Conservation (phyloP, 495 filamentous ascomycete species). For the Hypoxylon rickii region DNA sequence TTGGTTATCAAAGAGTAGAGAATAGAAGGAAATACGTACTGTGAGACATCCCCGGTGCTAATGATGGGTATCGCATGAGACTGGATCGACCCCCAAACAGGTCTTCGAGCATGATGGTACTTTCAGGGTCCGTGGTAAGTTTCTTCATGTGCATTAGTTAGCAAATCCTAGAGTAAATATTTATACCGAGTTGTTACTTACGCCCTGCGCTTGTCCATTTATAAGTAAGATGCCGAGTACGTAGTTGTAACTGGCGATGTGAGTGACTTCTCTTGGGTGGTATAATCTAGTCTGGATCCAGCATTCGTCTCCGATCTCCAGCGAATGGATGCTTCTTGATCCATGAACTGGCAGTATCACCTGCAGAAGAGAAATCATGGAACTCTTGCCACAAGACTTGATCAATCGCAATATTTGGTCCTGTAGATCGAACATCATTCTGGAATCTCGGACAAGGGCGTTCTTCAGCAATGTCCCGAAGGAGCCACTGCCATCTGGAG, state of each 20-base stretch:
- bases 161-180: not conserved
- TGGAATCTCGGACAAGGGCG: conserved; percentile 31
- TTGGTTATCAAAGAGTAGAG: no score
- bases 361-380: conserved; percentile 4
- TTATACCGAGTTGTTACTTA: conserved; percentile 2
- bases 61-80: conserved; percentile 51
- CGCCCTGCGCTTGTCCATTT: conserved; percentile 44
- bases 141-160: conserved; percentile 18
- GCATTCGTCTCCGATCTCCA: conserved; percentile 4
- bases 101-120: conserved; percentile 42
- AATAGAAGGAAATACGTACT: conserved; percentile 4
- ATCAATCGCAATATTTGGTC: conserved; percentile 24
- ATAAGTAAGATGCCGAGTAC: conserved; percentile 53
- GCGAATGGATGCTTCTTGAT: conserved; percentile 8
- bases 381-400: not conserved
- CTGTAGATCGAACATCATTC: conserved; percentile 27
- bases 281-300: conserved; percentile 15
- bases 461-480: conserved; percentile 20
- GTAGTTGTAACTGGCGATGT: conserved; percentile 48
- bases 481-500: conserved; percentile 21
- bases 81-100: conserved; percentile 54
- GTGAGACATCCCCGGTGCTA: conserved; percentile 50
- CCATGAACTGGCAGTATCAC: conserved; percentile 13
- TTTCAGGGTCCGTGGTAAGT: conserved; percentile 48
- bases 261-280: not conserved